phyloP scores from a whole-genome alignment of 371 early-diverging fungal genomes.

The Saksenaea oblongispora region DNA sequence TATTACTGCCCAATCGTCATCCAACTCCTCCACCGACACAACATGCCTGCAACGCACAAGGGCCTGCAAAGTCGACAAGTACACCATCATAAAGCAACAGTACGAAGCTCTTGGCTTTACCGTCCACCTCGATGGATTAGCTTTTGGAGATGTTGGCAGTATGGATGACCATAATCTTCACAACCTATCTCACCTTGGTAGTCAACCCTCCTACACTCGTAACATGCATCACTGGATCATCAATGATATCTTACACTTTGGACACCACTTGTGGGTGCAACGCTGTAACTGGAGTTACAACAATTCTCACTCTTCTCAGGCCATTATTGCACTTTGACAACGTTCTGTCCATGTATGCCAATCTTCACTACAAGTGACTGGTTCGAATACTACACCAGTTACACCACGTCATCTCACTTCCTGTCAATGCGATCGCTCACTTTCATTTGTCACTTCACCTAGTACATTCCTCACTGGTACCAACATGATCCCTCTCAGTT shows the following conservation, averaged over 20 bases:
- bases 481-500: no score
- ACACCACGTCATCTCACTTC: no score
- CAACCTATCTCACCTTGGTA: neutral
- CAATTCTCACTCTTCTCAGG: neutral
- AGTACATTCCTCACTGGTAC: no score
- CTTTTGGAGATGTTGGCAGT: neutral
- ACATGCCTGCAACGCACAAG: neutral
- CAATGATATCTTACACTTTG: neutral
- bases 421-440: no score
- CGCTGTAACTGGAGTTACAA: neutral
- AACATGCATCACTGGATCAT: neutral
- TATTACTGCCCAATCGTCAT: neutral
- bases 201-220: neutral
- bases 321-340: no score
- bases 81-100: neutral
- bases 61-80: neutral
- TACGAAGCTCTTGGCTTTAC: neutral
- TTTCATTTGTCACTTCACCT: no score
- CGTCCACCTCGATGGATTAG: neutral
- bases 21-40: neutral
- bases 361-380: no score
- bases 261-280: neutral
- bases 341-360: no score
- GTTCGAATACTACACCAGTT: no score
- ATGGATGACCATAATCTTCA: neutral